Conservation (phyloP, 495 filamentous ascomycete species). For the Xylaria bambusicola region DNA sequence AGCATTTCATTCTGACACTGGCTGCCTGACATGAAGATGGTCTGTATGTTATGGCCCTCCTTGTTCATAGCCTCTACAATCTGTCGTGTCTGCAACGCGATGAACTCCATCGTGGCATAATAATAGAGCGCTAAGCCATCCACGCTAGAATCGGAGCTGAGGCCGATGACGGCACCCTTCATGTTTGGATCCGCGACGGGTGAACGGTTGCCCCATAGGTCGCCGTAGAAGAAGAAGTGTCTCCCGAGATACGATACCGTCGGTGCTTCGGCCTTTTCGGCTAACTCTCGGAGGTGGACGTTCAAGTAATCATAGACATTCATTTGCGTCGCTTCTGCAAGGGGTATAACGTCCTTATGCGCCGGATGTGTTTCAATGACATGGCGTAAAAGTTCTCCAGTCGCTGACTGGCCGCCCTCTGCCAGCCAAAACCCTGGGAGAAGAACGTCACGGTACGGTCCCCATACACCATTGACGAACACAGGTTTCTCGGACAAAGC, state of each 20-base stretch:
- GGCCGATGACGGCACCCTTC: constrained; percentile 82
- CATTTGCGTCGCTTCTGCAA: constrained; percentile 72
- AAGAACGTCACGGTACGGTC: constrained; percentile 91
- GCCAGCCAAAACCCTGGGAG: constrained; percentile 92
- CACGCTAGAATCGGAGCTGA: constrained; percentile 80
- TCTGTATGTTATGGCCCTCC: constrained; percentile 77
- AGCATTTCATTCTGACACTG: constrained; percentile 95
- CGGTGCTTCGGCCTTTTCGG: constrained; percentile 65
- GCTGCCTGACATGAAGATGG: constrained; percentile 97
- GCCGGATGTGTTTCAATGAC: constrained; percentile 92
- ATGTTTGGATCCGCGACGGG: constrained; percentile 90
- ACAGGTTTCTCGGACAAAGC: constrained; percentile 90
- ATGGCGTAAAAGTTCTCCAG: constrained; percentile 90
- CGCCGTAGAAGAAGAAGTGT: constrained; percentile 97
- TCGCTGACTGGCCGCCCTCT: constrained; percentile 94
- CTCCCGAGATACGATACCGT: constrained; percentile 80
- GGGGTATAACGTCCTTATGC: constrained; percentile 71
- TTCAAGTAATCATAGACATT: constrained; percentile 96
- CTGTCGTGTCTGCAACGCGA: constrained; percentile 91
- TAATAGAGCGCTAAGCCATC: constrained; percentile 89
- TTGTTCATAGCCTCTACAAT: constrained; percentile 92
- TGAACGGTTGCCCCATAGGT: constrained; percentile 96
- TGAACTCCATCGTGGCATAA: constrained; percentile 94
- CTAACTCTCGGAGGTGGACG: constrained; percentile 77
- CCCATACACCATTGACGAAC: constrained; percentile 94